Base-by-base conservation (phyloP, 306 rosid genomes). In the Pterocarpus macrocarpus region DNA sequence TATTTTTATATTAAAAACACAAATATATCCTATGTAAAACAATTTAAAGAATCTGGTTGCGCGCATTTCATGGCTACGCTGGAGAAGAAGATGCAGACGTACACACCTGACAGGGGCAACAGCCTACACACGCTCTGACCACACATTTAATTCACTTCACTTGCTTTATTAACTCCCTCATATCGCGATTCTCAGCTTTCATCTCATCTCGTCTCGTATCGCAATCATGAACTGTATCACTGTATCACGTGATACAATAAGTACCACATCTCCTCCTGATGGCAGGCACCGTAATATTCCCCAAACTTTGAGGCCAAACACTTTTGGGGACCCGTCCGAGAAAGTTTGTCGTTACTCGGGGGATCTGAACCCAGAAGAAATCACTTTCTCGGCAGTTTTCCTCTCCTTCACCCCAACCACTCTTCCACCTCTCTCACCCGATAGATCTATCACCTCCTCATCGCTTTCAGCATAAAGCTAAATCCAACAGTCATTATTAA, bases 181-280 rank as follows among this genome's bases (percentile, higher is more conserved):
- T 73, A 11, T 49, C 58, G 47, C 58, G 17, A 34, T 71, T 55
- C 34, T 67, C n/a, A 6, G 13, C 3, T 52, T 22, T 2, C 64
- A 35, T 52, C 33, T 69, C 77, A 5, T 76, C 13, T 63, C 64
- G n/a, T 80, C 4, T 57, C 75, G 35, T 69, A 16, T 71, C 65
- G 35, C 43, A 22, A 50, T 62, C 72, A 38, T 89, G 61, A 63
- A 63, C 52, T 59, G 36, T 80, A 9, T 61, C 47, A 76, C 87
- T 39, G 53, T 78, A 67, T 88, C 97, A 87, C 94, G 89, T 90
- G 91, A 87, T 85, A 81, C 81, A 86, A 83, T 83, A 80, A 82
- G 81, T 70, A 73, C 61, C 65, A 75, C 85, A 58, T 77, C 80
- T 87, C 87, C 35, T 41, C 82, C 44, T 43, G 2, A 71, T 88